A percentile compares a stretch with the other conserved stretches of the same genome.
Evolutionary conservation across 208 protist species (phyloP).

Genomic region (Willaertia magna): DNA sequence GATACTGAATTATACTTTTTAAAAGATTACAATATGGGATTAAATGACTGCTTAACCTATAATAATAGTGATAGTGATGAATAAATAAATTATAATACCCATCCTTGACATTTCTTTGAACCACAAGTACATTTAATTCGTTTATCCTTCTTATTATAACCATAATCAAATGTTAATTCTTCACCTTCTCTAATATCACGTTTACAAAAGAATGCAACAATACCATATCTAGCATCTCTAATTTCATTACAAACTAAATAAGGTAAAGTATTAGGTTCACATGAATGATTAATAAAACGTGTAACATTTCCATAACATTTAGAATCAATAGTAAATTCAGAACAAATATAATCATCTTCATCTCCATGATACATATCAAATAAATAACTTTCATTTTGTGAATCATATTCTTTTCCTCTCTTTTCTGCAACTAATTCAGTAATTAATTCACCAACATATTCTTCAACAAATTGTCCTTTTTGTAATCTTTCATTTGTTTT

Average conservation of each 20-base stretch:
- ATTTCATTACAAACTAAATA: neutral
- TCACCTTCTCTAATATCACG: neutral
- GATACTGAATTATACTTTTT: too few species aligned
- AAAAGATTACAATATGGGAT: too few species aligned
- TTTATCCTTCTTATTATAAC: neutral
- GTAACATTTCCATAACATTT: neutral
- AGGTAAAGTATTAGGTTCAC: neutral
- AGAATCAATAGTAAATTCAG: neutral
- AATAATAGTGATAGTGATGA: too few species aligned
- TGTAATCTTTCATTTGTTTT: neutral
- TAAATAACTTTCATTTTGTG: neutral
- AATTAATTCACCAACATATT: neutral
- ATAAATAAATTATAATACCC: neutral
- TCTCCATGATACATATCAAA: neutral
- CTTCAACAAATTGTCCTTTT: neutral
- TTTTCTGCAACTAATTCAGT: neutral
- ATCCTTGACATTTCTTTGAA: neutral
- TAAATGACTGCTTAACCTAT: too few species aligned
- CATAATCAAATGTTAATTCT: conserved; percentile 5
- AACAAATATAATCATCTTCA: too few species aligned
- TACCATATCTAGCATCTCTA: neutral
- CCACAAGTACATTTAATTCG: neutral
- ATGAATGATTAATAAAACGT: neutral
- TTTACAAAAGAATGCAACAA: neutral
- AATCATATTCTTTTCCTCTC: neutral